Evolutionary conservation across 1,284 basidiomycete species (phyloP).

Genomic region (Meira nashicola): DNA sequence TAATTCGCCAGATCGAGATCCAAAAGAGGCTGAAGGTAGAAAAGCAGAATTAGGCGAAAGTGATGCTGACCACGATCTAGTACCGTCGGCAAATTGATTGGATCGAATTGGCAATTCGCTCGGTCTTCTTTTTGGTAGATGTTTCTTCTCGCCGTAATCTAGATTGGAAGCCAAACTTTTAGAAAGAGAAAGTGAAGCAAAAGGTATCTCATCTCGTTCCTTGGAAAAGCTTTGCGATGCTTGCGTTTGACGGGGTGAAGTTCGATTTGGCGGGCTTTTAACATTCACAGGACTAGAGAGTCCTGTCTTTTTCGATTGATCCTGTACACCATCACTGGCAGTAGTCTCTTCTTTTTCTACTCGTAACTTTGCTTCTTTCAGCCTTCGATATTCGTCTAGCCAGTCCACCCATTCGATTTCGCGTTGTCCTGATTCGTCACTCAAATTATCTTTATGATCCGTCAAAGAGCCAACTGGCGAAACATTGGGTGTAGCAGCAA

Average conservation of each 20-base stretch:
- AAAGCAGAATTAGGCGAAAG: conserved; percentile 12
- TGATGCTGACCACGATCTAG: background rate
- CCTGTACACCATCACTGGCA: conserved; percentile 27
- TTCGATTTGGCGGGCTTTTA: background rate
- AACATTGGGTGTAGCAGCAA: conserved; percentile 5
- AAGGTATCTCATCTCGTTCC: background rate
- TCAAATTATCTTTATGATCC: background rate
- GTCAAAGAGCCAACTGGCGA: conserved; percentile 1
- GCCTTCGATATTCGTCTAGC: conserved; percentile 60
- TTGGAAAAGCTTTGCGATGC: background rate
- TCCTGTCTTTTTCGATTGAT: conserved; percentile 14
- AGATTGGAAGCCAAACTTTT: background rate
- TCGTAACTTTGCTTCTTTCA: conserved; percentile 59
- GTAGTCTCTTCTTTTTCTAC: conserved; percentile 49
- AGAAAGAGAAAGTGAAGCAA: background rate
- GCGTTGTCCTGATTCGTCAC: conserved; percentile 15
- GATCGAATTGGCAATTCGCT: conserved; percentile 4
- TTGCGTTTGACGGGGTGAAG: background rate
- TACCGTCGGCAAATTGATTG: background rate
- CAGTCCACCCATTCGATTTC: conserved; percentile 62
- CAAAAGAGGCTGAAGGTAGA: conserved; percentile 17
- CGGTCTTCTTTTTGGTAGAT: conserved; percentile 2
- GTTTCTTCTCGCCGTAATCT: background rate
- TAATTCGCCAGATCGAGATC: background rate
- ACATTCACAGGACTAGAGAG: background rate